Evolutionary conservation across 208 protist genomes (phyloP).

Genomic region (Wallacemonas sp.): DNA sequence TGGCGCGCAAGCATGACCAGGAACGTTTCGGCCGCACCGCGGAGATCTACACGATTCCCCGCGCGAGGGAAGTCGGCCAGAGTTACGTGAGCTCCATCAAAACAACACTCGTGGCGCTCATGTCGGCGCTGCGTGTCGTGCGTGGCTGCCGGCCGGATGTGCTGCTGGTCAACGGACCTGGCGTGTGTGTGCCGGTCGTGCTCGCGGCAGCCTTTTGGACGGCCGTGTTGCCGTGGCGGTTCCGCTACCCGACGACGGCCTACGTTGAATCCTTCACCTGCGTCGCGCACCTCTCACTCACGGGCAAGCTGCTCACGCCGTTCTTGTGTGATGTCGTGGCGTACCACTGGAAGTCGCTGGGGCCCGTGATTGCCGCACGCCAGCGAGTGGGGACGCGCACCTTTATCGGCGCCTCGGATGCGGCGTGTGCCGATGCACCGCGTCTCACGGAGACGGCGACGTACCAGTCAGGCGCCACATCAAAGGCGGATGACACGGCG

Average conservation of each 20-base stretch:
- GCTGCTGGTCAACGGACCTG: conserved; percentile 91
- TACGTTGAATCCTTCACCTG: conserved; percentile 92
- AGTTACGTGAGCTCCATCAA: conserved; percentile 83
- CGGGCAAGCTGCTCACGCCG: conserved; percentile 65
- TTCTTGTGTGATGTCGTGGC: conserved; percentile 75
- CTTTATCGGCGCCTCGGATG: conserved; percentile 30
- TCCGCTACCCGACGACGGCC: conserved; percentile 55
- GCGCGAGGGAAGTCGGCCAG: conserved; percentile 90
- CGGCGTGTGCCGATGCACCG: background rate
- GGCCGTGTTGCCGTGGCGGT: conserved; percentile 39
- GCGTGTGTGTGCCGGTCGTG: conserved; percentile 90
- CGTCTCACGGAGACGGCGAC: conserved; percentile 1
- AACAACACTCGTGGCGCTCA: conserved; percentile 58
- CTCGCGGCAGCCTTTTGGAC: conserved; percentile 52
- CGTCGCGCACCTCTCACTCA: conserved; percentile 78
- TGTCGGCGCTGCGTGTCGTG: conserved; percentile 31
- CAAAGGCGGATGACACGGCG: background rate
- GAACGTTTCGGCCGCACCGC: conserved; percentile 36
- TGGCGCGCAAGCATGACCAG: conserved; percentile 61
- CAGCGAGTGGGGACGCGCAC: conserved; percentile 31
- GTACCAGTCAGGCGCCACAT: background rate
- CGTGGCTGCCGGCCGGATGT: conserved; percentile 55
- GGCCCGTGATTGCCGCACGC: conserved; percentile 22
- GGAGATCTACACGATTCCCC: conserved; percentile 67
- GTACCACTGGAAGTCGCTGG: conserved; percentile 76